These are phyloP conservation scores for Populus hybrid DNA, from an alignment of 441 rosid species.

Conservation along the genomic window DNA sequence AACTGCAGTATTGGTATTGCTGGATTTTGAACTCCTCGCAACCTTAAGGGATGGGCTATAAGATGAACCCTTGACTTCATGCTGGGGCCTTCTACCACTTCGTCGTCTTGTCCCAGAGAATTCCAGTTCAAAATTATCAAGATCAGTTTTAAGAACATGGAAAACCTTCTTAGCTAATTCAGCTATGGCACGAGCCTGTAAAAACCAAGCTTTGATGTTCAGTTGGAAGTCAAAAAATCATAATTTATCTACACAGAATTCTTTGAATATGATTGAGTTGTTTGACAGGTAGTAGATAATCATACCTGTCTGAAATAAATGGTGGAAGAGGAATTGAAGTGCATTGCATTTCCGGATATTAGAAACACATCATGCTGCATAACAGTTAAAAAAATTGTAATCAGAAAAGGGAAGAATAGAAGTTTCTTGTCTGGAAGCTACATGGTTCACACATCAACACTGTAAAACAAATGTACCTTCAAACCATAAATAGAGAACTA, in stretches of 20 bases:
- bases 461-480: background rate
- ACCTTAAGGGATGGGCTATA: conserved; percentile 27
- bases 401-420: background rate
- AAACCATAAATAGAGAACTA: background rate
- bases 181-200: conserved; percentile 59
- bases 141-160: conserved; percentile 45
- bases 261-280: conserved; percentile 1
- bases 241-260: conserved; percentile 6
- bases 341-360: conserved; percentile 60
- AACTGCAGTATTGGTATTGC: background rate
- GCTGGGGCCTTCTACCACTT: conserved; percentile 32
- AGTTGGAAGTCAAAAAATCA: conserved; percentile 8
- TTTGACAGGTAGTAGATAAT: conserved; percentile 6
- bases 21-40: conserved; percentile 21
- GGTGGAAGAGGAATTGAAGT: conserved; percentile 52
- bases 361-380: conserved; percentile 55
- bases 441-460: conserved; percentile 2
- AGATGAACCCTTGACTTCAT: conserved; percentile 25
- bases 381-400: conserved; percentile 12
- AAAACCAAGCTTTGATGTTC: conserved; percentile 16
- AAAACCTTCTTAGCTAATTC: conserved; percentile 58
- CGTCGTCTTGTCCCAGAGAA: conserved; percentile 43
- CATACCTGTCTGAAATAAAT: conserved; percentile 56
- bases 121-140: conserved; percentile 40
- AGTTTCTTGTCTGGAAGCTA: background rate